These are phyloP conservation scores for Aspergillus sclerotialis DNA, from an alignment of 2,329 filamentous ascomycete species.

Conservation along the genomic window DNA sequence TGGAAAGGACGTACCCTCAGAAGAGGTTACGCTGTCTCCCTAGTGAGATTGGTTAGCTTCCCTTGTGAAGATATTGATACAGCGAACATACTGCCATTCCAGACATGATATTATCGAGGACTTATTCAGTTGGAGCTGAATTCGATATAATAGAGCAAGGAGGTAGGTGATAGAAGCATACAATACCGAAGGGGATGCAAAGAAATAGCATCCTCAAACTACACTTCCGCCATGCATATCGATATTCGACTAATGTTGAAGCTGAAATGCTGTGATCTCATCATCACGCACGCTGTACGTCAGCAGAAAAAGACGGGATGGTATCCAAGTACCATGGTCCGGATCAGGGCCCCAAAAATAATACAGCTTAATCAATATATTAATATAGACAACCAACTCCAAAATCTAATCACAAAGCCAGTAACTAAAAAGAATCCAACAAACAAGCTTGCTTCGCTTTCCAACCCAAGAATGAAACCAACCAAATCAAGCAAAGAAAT, in stretches of 20 bases:
- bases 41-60: constrained; percentile 2
- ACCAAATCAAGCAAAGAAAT: constrained; percentile 23
- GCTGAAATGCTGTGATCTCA: background rate
- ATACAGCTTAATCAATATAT: too few species aligned
- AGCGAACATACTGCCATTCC: constrained; percentile 8
- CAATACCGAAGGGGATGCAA: too few species aligned
- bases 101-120: constrained; percentile 7
- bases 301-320: background rate
- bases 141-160: too few species aligned
- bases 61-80: background rate
- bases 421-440: constrained; percentile 8
- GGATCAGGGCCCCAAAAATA: too few species aligned
- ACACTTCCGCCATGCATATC: too few species aligned
- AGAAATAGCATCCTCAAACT: too few species aligned
- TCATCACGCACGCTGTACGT: background rate
- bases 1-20: constrained; percentile 3
- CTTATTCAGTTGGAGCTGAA: too few species aligned
- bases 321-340: background rate
- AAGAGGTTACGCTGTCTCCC: constrained; percentile 8
- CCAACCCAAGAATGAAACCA: constrained; percentile 10
- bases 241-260: too few species aligned
- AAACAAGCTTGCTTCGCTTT: too few species aligned
- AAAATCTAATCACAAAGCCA: background rate
- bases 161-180: background rate
- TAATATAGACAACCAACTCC: constrained; percentile 5